Base-by-base conservation (phyloP, 495 filamentous ascomycete species). In the Neurospora africana region DNA sequence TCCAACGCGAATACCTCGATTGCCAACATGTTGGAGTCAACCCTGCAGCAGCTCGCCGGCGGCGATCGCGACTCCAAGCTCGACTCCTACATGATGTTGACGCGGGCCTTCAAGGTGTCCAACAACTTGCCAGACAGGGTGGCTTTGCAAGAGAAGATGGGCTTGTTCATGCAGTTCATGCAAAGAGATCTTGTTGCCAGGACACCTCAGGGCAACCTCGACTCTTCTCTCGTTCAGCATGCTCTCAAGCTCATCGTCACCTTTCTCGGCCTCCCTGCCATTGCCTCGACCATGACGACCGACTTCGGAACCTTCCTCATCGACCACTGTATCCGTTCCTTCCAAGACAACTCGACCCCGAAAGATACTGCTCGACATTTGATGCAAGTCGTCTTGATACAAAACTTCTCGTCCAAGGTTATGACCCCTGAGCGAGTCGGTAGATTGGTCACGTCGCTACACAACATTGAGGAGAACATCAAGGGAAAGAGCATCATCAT, bases 1-100 rank as follows among this genome's bases (percentile, higher is more conserved):
- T 74, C 76, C 36, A 80, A 79, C 75, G 82, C 76, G 73, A 80
- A 74, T 74, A 80, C 75, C 37, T 83, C 76, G 79, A 80, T 93
- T 72, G 86, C 89, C 72, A 86, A 84, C 44, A 97, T 98, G 93
- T 82, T 98, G 72, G 91, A 97, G 76, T 96, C 92, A 1, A 88
- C 91, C 4, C 86, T 90, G 39, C 87, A 92, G 80, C 91, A 94
- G 77, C 84, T 99, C 71, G 91, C 91, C 23, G 88, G 90, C 30
- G 86, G 87, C 40, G 88, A 91, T 40, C 82, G 89, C 40, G 86
- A 86, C 67, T 88, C 88, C 13, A 89, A 91, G 74, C 77, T 95
- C n/a, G 95, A 99, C 81, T 91, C 93, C 21, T 98, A 99, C 77
- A 87, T 89, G 77, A 89, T 90, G 73, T 84, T 99, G 68, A 88